phyloP scores from a whole-genome alignment of 768 basidiomycete genomes.

The Grammothele lineata region DNA sequence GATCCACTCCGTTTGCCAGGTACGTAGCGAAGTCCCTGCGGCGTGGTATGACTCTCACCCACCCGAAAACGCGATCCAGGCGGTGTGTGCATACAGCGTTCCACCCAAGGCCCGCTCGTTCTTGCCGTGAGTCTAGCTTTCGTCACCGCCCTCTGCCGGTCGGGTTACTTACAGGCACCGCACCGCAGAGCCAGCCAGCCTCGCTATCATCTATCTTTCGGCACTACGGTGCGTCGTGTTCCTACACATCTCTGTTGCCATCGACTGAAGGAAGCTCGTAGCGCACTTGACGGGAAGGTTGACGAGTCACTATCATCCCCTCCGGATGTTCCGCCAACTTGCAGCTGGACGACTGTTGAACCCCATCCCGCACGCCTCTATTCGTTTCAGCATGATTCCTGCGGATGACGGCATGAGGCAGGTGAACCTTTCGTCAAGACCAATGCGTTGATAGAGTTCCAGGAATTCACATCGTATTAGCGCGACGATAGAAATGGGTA shows the following conservation, averaged over 20 bases:
- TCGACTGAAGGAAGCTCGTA: neutral
- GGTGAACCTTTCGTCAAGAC: too few relatives aligned
- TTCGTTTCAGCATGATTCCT: constrained; percentile 21
- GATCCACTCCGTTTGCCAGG: constrained; percentile 83
- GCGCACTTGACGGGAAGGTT: constrained; percentile 16
- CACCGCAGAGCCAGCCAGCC: constrained; percentile 13
- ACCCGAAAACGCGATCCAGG: neutral
- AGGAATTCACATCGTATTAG: too few relatives aligned
- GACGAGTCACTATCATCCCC: constrained; percentile 15
- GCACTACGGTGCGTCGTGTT: constrained; percentile 15
- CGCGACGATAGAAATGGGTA: too few relatives aligned
- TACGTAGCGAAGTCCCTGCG: constrained; percentile 23
- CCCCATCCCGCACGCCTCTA: constrained; percentile 13
- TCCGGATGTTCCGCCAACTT: constrained; percentile 14
- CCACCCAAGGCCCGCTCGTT: constrained; percentile 4
- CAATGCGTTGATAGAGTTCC: too few relatives aligned
- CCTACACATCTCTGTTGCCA: neutral
- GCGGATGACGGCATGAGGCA: neutral
- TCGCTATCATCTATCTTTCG: constrained; percentile 18
- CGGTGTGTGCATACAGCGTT: constrained; percentile 8
- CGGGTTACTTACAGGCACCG: too few relatives aligned
- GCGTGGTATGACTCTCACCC: neutral
- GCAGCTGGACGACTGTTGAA: constrained; percentile 11
- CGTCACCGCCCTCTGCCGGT: too few relatives aligned
- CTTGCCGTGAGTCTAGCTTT: constrained; percentile 8